Evolutionary conservation across 164 flowering plant genomes (phyloP).

Genomic region (Kalanchoe fedtschenkoi): DNA sequence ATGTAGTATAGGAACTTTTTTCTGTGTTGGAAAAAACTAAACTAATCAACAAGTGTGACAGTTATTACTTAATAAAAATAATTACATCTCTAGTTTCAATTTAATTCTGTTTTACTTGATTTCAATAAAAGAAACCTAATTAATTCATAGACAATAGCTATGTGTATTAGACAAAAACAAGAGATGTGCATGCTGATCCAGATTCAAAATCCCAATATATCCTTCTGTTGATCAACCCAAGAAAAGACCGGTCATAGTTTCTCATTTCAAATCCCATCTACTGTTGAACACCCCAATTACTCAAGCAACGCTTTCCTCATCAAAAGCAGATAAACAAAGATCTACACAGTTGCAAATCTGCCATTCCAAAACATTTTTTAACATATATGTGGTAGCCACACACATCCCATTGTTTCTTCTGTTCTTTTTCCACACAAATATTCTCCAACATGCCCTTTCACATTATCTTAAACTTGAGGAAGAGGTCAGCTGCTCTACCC

Average conservation of each 20-base stretch:
- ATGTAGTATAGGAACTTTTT: too few species aligned
- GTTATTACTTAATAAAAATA: too few species aligned
- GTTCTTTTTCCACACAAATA: neutral
- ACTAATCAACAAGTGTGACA: too few species aligned
- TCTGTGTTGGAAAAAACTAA: too few species aligned
- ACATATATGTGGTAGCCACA: too few species aligned
- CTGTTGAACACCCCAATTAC: neutral
- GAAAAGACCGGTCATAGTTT: neutral
- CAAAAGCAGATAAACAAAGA: neutral
- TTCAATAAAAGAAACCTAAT: too few species aligned
- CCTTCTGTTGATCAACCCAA: neutral
- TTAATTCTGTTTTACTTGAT: too few species aligned
- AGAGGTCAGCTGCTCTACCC: neutral
- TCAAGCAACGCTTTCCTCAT: neutral
- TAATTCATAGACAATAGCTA: too few species aligned
- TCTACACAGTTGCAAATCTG: too few species aligned
- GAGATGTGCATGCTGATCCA: neutral
- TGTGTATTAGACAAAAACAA: neutral
- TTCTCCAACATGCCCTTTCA: neutral
- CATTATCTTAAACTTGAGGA: neutral
- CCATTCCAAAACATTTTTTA: too few species aligned
- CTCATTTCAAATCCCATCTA: neutral
- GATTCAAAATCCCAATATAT: constrained; percentile 2
- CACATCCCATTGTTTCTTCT: too few species aligned
- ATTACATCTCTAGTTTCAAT: too few species aligned